phyloP scores from a whole-genome alignment of 768 basidiomycete species.

The Neoboletus subvelutipes region DNA sequence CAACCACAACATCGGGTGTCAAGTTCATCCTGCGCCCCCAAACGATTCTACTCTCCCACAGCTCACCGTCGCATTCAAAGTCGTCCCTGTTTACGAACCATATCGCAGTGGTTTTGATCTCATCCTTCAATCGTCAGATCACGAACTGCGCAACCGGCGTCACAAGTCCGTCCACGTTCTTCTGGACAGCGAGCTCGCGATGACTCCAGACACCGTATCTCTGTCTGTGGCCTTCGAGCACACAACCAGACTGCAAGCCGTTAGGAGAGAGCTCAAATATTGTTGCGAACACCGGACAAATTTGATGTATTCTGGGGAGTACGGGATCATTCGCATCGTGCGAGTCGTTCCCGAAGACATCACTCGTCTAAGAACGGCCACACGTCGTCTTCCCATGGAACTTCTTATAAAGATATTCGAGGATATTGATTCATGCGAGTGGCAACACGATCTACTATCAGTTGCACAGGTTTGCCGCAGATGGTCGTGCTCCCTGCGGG shows the following conservation, averaged over 20 bases:
- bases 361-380: background rate
- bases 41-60: background rate
- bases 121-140: background rate
- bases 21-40: background rate
- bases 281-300: background rate
- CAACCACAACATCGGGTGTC: background rate
- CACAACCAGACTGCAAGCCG: background rate
- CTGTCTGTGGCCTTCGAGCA: background rate
- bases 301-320: no score
- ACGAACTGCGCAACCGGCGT: background rate
- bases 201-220: background rate
- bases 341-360: background rate
- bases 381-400: background rate
- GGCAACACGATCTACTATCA: conserved; percentile 5
- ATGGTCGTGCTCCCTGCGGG: conserved; percentile 3
- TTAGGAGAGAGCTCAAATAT: background rate
- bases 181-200: background rate
- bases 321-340: background rate
- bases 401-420: conserved; percentile 3
- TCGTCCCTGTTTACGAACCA: background rate
- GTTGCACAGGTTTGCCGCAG: conserved; percentile 7
- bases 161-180: background rate
- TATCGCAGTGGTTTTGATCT: background rate
- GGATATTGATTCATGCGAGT: background rate
- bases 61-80: background rate